Conservation (phyloP, 495 filamentous ascomycete genomes). For the Baudoinia panamericana region DNA sequence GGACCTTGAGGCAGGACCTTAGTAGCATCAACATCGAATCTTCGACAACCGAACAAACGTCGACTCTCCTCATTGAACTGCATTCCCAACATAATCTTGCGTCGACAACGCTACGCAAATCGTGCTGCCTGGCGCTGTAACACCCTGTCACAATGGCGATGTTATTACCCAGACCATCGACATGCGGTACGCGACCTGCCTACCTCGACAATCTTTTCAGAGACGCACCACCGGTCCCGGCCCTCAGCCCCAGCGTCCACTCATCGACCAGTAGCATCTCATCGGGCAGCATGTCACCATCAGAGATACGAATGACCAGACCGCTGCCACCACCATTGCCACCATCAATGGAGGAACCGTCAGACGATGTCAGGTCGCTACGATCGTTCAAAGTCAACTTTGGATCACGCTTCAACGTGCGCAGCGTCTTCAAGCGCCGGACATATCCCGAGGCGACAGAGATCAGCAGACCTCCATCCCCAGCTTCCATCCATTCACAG, state of each 20-base stretch:
- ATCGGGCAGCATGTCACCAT: neutral
- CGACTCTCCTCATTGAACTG: no score
- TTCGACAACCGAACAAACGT: no score
- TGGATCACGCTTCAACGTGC: slow-evolving; percentile 3
- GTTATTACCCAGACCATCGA: slow-evolving; percentile 9
- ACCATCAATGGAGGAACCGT: slow-evolving; percentile 7
- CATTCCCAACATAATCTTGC: no score
- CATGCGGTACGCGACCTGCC: slow-evolving; percentile 5
- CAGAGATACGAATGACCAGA: slow-evolving; percentile 1
- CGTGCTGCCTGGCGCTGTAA: no score
- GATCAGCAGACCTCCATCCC: neutral
- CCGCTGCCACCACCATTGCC: slow-evolving; percentile 3
- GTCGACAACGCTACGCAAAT: no score
- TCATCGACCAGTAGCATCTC: slow-evolving; percentile 14
- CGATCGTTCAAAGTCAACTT: slow-evolving; percentile 4
- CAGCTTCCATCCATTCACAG: neutral
- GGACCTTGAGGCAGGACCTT: no score
- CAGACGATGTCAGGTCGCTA: slow-evolving; percentile 6
- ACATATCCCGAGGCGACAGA: slow-evolving; percentile 12
- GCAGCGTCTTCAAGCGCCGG: slow-evolving; percentile 12
- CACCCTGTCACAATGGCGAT: slow-evolving; percentile 12
- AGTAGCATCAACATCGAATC: no score
- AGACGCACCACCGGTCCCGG: slow-evolving; percentile 2
- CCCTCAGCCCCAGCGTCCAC: slow-evolving; percentile 3
- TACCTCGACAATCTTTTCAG: slow-evolving; percentile 16